Evolutionary conservation across 331 rosid genomes (phyloP).

Genomic region (Pyrus hybrid): DNA sequence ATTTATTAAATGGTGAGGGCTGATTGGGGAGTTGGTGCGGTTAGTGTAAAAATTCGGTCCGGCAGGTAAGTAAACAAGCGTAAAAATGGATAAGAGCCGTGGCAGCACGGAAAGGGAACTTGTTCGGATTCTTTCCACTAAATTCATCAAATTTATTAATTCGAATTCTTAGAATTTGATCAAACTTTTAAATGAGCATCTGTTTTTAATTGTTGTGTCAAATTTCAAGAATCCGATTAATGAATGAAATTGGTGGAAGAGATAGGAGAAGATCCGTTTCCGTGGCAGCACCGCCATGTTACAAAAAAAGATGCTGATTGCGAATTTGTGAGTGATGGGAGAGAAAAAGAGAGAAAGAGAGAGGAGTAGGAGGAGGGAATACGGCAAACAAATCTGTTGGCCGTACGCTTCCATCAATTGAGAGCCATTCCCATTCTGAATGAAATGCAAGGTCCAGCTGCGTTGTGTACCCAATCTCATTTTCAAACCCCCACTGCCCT

Average conservation of each 20-base stretch:
- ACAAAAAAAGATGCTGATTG: background rate
- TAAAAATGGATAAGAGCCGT: constrained; percentile 21
- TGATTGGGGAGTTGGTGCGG: background rate
- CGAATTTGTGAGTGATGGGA: too few relatives aligned
- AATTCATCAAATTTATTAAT: too few relatives aligned
- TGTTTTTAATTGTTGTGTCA: too few relatives aligned
- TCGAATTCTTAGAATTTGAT: too few relatives aligned
- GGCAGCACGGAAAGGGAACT: background rate
- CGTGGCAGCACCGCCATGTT: constrained; percentile 32
- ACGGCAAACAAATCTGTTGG: constrained; percentile 26
- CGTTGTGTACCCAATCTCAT: background rate
- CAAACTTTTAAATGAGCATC: too few relatives aligned
- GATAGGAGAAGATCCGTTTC: too few relatives aligned
- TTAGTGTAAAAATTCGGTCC: background rate
- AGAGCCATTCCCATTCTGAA: background rate
- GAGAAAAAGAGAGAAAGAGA: too few relatives aligned
- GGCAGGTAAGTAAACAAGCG: background rate
- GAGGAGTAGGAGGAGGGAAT: background rate
- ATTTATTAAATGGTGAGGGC: background rate
- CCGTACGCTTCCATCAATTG: constrained; percentile 39
- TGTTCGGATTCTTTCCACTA: too few relatives aligned
- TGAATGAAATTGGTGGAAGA: too few relatives aligned
- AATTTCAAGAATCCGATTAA: too few relatives aligned
- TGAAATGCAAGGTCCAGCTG: background rate
- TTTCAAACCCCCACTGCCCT: background rate